Conservation (phyloP, 2,329 filamentous ascomycete genomes). For the Venturia effusa region DNA sequence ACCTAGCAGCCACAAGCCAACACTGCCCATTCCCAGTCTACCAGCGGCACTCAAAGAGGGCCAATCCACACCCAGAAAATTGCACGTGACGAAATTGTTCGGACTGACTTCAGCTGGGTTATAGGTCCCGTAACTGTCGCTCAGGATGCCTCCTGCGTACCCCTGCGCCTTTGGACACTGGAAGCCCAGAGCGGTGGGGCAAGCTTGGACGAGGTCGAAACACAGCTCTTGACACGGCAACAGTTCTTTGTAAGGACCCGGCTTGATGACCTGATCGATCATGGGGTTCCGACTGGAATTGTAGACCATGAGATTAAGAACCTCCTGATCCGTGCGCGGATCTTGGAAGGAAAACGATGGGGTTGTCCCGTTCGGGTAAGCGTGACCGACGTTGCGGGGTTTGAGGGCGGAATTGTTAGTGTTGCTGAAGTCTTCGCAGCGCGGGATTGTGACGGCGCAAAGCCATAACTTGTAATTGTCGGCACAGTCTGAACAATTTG, state of each 20-base stretch:
- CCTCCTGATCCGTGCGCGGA: conserved; percentile 17
- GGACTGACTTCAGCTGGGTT: background rate
- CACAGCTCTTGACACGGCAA: conserved; percentile 83
- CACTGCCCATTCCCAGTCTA: background rate
- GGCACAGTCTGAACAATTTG: conserved; percentile 65
- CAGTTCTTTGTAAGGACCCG: conserved; percentile 89
- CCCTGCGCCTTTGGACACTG: conserved; percentile 47
- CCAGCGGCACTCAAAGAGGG: background rate
- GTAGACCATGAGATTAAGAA: conserved; percentile 23
- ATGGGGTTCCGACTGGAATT: conserved; percentile 56
- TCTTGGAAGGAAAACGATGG: conserved; percentile 20
- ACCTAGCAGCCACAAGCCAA: background rate
- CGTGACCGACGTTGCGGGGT: conserved; percentile 57
- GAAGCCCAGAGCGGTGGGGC: conserved; percentile 67
- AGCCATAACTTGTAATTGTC: conserved; percentile 87
- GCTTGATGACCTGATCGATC: conserved; percentile 61
- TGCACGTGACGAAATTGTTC: conserved; percentile 7
- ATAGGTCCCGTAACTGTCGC: conserved; percentile 5
- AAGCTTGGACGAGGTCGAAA: conserved; percentile 74
- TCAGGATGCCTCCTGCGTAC: background rate
- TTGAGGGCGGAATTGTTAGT: conserved; percentile 39
- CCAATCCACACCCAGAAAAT: conserved; percentile 12
- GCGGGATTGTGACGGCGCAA: conserved; percentile 83
- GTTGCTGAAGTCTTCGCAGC: conserved; percentile 73
- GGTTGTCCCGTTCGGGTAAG: conserved; percentile 60